phyloP scores from a whole-genome alignment of 176 grass and related monocot species.

The Aegilops bicornis region DNA sequence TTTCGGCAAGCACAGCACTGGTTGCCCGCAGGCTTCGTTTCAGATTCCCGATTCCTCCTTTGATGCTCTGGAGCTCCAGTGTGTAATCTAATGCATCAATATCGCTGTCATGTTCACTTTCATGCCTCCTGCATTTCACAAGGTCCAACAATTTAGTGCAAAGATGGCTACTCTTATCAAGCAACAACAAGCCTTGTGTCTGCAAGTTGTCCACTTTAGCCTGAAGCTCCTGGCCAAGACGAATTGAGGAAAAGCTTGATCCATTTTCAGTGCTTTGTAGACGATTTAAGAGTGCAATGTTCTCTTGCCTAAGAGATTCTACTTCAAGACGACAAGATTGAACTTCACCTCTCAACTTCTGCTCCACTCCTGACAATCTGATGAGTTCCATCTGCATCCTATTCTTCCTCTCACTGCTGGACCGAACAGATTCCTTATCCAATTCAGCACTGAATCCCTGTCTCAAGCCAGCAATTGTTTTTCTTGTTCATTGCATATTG shows the following conservation, averaged over 20 bases:
- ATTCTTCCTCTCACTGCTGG: constrained; percentile 21
- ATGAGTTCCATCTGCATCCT: constrained; percentile 66
- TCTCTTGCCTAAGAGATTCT: constrained; percentile 75
- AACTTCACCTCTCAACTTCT: constrained; percentile 73
- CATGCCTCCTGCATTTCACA: constrained; percentile 43
- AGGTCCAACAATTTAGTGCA: constrained; percentile 53
- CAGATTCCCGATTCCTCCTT: constrained; percentile 56
- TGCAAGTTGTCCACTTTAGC: constrained; percentile 65
- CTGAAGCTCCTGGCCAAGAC: constrained; percentile 59
- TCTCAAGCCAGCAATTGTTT: constrained; percentile 69
- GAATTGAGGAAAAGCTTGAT: constrained; percentile 37
- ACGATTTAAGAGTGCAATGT: constrained; percentile 65
- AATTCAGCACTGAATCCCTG: constrained; percentile 48
- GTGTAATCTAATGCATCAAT: constrained; percentile 57
- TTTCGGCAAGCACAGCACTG: constrained; percentile 48
- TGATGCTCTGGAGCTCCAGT: constrained; percentile 64
- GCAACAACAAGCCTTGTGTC: constrained; percentile 63
- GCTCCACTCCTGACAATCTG: constrained; percentile 78
- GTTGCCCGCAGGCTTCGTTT: constrained; percentile 64
- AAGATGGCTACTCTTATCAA: constrained; percentile 58
- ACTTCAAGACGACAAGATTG: constrained; percentile 59
- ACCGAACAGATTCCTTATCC: constrained; percentile 39
- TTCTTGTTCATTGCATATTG: constrained; percentile 71
- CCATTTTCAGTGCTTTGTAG: constrained; percentile 59
- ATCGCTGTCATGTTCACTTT: constrained; percentile 32